Evolutionary conservation across 495 filamentous ascomycete genomes (phyloP).

Genomic region (Lasiosphaeria hispida): DNA sequence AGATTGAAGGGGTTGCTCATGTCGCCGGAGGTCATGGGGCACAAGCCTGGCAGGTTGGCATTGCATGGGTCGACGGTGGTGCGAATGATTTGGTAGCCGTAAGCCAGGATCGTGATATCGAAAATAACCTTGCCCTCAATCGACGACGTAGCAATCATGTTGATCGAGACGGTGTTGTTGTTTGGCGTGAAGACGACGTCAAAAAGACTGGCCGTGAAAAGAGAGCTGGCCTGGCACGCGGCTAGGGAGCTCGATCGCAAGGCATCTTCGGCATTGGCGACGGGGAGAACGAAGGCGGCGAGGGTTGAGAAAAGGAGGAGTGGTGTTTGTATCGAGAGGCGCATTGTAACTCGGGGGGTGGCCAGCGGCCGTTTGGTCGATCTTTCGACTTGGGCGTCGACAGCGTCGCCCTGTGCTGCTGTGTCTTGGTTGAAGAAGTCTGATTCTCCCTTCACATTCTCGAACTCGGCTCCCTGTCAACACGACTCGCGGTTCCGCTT

Average conservation of each 20-base stretch:
- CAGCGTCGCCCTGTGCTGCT: neutral
- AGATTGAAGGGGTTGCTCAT: conserved; percentile 74
- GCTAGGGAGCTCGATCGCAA: conserved; percentile 75
- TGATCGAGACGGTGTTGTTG: conserved; percentile 67
- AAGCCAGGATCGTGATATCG: conserved; percentile 72
- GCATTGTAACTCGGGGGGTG: conserved; percentile 29
- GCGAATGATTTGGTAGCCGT: conserved; percentile 68
- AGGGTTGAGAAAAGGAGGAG: conserved; percentile 37
- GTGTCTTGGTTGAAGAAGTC: no score
- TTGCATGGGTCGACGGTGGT: conserved; percentile 75
- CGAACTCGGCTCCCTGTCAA: no score
- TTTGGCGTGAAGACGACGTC: conserved; percentile 75
- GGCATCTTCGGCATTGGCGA: conserved; percentile 31
- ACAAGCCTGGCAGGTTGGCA: conserved; percentile 69
- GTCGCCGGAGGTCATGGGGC: conserved; percentile 87
- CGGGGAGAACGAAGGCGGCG: conserved; percentile 28
- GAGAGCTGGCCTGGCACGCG: conserved; percentile 72
- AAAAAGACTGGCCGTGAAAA: conserved; percentile 81
- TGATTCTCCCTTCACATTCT: no score
- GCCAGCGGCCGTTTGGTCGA: neutral
- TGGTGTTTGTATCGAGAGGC: conserved; percentile 28
- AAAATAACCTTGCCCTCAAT: conserved; percentile 84
- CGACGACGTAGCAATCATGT: conserved; percentile 78
- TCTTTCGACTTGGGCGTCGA: neutral
- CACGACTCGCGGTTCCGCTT: no score